Evolutionary conservation across 352 stramenopile species (phyloP), one percentile per base, ranked within the genome.

Genomic region (Phytophthora hybrid): DNA sequence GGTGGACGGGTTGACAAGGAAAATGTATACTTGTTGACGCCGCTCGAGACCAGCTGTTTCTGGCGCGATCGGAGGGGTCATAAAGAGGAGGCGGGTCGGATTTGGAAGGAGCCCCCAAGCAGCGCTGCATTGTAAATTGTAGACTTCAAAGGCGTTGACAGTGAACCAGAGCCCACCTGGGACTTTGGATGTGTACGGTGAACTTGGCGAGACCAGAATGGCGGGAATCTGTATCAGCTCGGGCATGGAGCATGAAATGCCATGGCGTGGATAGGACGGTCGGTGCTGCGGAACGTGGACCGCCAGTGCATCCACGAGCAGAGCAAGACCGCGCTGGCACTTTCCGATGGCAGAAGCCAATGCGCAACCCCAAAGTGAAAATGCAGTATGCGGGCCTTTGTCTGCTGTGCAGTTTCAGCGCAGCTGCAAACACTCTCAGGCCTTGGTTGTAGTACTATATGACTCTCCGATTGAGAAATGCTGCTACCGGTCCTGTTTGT

Each of bases 181-280:
- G 34, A 13, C 34, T 41, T 16, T 41, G 14, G 9, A 16, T 26
- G 23, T 19, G 41, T 49, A 49, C 41, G 41, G 41, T n/a, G 41
- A 19, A 14, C 9, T 49, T 19, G 13, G 41, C 41, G 14, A 49
- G 14, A 49, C 41, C 63, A 70, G 63, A 56, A 52, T 26, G 52
- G 44, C 23, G 32, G 32, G 49, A 52, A 53, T 4, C 26, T 41
- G 26, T 34, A 57, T 56, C 59, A 65, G 59, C 9, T 44, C 46
- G 23, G 13, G 6, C 52, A 57, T 69, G 39, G 63, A 69, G 63
- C 63, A 58, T 18, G 41, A 14, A 18, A 7, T 19, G 14, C 14
- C 23, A 49, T 58, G 53, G 39, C n/a, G 31, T 70, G 63, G 63
- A 70, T 70, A 70, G 63, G 57, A 63, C 57, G n/a, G 41, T 19